These are phyloP conservation scores for Citrus sp. DNA, from an alignment of 345 rosid genomes.

Conservation along the genomic window DNA sequence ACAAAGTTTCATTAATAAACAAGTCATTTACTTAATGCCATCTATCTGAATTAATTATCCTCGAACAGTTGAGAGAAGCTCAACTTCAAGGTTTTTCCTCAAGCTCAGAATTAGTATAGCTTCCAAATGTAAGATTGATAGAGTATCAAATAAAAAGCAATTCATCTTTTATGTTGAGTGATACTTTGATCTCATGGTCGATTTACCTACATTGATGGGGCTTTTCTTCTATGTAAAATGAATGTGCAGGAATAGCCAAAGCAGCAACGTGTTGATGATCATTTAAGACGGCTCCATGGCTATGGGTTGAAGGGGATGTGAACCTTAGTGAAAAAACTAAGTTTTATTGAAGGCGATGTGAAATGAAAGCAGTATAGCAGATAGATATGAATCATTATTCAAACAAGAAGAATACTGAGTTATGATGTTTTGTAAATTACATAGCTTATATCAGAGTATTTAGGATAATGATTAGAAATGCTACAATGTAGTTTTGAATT, in stretches of 20 bases:
- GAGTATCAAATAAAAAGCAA: neutral
- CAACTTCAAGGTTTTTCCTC: neutral
- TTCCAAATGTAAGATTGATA: neutral
- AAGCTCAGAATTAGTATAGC: neutral
- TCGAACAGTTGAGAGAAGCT: neutral
- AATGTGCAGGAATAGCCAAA: constrained; percentile 5
- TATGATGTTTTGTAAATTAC: neutral
- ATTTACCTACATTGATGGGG: neutral
- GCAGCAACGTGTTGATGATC: neutral
- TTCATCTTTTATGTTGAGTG: neutral
- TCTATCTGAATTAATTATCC: neutral
- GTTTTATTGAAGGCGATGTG: neutral
- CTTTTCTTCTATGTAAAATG: neutral
- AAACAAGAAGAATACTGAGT: neutral
- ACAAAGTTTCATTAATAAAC: neutral
- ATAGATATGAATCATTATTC: neutral
- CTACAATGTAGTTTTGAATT: neutral
- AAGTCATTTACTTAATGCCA: neutral
- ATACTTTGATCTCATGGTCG: neutral
- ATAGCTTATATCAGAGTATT: neutral
- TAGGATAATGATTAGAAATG: neutral
- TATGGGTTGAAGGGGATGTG: neutral
- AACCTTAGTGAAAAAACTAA: neutral
- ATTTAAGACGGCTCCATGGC: neutral
- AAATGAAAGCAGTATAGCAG: neutral